These are phyloP conservation scores for Eutrema japonicum DNA, from an alignment of 345 rosid species.

Conservation along the genomic window DNA sequence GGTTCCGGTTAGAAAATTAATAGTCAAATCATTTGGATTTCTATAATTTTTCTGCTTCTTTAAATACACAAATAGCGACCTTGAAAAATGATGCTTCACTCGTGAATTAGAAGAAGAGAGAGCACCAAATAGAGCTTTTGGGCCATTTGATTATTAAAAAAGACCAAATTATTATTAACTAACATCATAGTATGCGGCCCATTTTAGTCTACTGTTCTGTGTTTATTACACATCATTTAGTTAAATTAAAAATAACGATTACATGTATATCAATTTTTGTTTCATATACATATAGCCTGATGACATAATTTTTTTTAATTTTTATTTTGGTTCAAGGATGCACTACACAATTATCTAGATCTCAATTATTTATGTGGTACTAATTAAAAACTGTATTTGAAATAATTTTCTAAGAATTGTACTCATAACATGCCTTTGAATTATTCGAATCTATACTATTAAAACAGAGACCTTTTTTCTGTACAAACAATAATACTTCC, in stretches of 20 bases:
- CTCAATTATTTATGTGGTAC: background rate
- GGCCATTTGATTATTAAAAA: background rate
- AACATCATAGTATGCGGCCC: constrained; percentile 16
- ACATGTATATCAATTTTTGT: background rate
- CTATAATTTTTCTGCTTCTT: background rate
- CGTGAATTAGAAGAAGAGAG: constrained; percentile 6
- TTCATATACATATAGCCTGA: background rate
- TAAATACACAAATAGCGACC: background rate
- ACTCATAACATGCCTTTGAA: background rate
- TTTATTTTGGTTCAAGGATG: too few species aligned
- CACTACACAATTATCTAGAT: background rate
- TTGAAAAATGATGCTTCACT: background rate
- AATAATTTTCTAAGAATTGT: background rate
- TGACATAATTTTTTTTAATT: too few species aligned
- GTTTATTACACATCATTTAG: background rate
- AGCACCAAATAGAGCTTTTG: background rate
- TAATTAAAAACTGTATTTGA: background rate
- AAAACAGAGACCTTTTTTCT: too few species aligned
- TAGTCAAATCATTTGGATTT: constrained; percentile 23
- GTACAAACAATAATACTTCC: too few species aligned
- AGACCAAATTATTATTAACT: background rate
- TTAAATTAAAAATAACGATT: too few species aligned
- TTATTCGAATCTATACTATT: too few species aligned
- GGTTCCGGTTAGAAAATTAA: constrained; percentile 43
- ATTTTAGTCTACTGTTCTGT: background rate